A percentile compares a stretch with the other conserved stretches of the same genome.
phyloP scores from a whole-genome alignment of 2,329 filamentous ascomycete genomes.

The Mycosphaerelloides madeirae region DNA sequence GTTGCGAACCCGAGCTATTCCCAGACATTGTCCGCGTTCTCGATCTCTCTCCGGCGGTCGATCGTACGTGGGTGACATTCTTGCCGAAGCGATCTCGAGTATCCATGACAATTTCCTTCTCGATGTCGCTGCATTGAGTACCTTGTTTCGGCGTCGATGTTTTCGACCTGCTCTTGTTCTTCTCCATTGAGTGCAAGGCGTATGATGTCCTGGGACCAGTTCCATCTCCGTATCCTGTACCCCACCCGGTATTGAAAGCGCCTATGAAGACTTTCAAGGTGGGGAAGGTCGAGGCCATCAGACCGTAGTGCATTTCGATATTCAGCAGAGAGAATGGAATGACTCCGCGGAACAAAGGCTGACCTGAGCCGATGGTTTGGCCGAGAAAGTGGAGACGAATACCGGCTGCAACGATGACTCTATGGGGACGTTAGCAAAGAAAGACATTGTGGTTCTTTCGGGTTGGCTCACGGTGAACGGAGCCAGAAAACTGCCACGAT shows the following conservation, averaged over 20 bases:
- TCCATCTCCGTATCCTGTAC: constrained; percentile 18
- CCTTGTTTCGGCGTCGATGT: constrained; percentile 4
- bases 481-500: constrained; percentile 22
- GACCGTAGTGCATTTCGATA: constrained; percentile 23
- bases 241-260: constrained; percentile 24
- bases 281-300: constrained; percentile 23
- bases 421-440: constrained; percentile 1
- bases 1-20: constrained; percentile 16
- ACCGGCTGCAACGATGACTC: constrained; percentile 17
- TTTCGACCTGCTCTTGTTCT: constrained; percentile 7
- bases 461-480: constrained; percentile 9
- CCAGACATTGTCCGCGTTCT: constrained; percentile 5
- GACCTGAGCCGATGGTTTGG: constrained; percentile 8
- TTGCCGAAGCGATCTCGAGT: constrained; percentile 8
- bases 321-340: constrained; percentile 22
- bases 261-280: constrained; percentile 23
- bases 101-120: neutral
- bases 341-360: constrained; percentile 18
- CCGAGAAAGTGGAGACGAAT: constrained; percentile 16
- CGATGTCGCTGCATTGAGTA: constrained; percentile 4
- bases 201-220: constrained; percentile 19
- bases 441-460: neutral
- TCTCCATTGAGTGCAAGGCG: constrained; percentile 13
- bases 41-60: neutral
- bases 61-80: constrained; percentile 15